phyloP scores from a whole-genome alignment of 1,284 basidiomycete species.

The Trametes sp. region DNA sequence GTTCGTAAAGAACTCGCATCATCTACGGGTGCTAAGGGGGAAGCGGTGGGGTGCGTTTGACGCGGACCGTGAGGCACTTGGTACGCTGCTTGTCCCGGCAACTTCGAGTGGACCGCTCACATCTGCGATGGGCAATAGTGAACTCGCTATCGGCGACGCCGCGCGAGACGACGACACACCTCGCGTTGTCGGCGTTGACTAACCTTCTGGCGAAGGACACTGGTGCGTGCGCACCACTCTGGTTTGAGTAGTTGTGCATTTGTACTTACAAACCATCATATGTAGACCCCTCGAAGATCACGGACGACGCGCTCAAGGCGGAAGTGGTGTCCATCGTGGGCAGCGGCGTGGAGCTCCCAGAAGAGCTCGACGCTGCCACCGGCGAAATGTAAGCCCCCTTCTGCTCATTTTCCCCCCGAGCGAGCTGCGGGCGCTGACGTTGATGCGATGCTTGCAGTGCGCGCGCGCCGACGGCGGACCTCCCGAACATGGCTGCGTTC shows the following conservation, averaged over 20 bases:
- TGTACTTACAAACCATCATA: not conserved
- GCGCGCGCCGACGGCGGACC: constrained; percentile 84
- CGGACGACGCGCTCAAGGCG: constrained; percentile 45
- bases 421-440: no score
- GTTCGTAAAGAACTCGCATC: constrained; percentile 93
- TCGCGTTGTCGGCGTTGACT: constrained; percentile 69
- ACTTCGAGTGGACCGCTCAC: not conserved
- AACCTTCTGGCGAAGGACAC: constrained; percentile 40
- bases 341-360: constrained; percentile 55
- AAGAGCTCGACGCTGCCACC: constrained; percentile 68
- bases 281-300: constrained; percentile 33
- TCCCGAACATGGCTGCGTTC: constrained; percentile 94
- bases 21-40: constrained; percentile 80
- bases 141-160: constrained; percentile 45
- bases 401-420: constrained; percentile 2
- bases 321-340: constrained; percentile 46
- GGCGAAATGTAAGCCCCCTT: constrained; percentile 76
- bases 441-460: constrained; percentile 52
- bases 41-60: constrained; percentile 69
- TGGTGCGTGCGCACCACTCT: constrained; percentile 28
- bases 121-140: constrained; percentile 19
- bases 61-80: constrained; percentile 57
- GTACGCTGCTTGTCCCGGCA: constrained; percentile 50
- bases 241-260: no score
- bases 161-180: constrained; percentile 67